Evolutionary conservation across 2,329 filamentous ascomycete genomes (phyloP).

Genomic region (Monosporascus sp.): DNA sequence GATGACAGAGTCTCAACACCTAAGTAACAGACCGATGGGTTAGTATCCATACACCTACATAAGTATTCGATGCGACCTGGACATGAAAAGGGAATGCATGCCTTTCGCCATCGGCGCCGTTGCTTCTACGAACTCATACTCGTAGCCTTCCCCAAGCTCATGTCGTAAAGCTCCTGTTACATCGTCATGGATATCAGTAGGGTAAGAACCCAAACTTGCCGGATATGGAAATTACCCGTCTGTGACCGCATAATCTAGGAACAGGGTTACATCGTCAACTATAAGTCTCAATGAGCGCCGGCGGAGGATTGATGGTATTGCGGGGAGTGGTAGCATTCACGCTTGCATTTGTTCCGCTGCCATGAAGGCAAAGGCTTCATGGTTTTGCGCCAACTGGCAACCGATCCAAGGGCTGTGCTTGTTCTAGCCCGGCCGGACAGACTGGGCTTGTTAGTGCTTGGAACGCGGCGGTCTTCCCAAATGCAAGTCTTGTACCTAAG

Average conservation of each 20-base stretch:
- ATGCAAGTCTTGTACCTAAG: too few relatives aligned
- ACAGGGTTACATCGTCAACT: too few relatives aligned
- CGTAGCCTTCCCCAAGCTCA: background rate
- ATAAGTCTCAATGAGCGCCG: background rate
- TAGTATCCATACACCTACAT: too few relatives aligned
- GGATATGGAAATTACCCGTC: background rate
- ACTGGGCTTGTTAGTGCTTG: background rate
- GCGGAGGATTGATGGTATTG: background rate
- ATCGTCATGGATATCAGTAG: background rate
- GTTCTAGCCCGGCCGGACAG: conserved; percentile 4
- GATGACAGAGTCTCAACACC: background rate
- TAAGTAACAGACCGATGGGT: background rate
- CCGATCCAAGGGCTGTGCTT: conserved; percentile 3
- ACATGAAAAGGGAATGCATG: too few relatives aligned
- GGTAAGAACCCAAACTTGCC: background rate
- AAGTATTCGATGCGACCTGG: too few relatives aligned
- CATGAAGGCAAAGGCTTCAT: background rate
- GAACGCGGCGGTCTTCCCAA: too few relatives aligned
- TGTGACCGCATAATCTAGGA: background rate
- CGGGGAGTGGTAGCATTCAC: background rate
- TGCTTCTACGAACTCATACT: background rate
- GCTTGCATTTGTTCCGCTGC: background rate
- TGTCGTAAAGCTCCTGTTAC: background rate
- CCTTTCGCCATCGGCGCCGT: background rate
- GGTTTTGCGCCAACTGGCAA: background rate